Evolutionary conservation across 257 asterid genomes (phyloP), one percentile per base, ranked within the genome.

Genomic region (Mentha longifolia): DNA sequence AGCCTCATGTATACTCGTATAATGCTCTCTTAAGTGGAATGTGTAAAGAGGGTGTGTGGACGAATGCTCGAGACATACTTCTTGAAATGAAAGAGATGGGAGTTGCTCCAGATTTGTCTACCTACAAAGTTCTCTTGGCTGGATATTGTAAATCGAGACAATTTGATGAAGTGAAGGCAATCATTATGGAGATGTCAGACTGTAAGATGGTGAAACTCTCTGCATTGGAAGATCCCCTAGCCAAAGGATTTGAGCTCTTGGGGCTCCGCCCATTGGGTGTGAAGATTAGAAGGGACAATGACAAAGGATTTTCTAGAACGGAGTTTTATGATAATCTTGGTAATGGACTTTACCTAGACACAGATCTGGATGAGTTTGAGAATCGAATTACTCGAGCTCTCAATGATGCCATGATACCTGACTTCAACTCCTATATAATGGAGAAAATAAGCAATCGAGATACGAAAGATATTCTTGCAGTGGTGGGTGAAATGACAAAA

Each of bases 301-400:
- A 84, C 61, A 78, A 71, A 72, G 83, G 80, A 43, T 80, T 74
- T 54, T 83, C 73, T 9, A 88, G 77, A 74, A 77, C 96, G 0
- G 92, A 92, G 70, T 95, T 92, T 83, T 94, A 69, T 19, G 98
- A 95, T 82, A 74, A 78, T 73, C 95, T 95, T 51, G 99, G 99
- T 22, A 95, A 95, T 82, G 99, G 99, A 45, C 89, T 95, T 60
- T 95, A 86, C 79, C 75, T 92, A 71, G 97, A 95, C 58, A 83
- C 98, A 4, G 84, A 95, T 80, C 28, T 89, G 49, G 86, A 89
- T 22, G 80, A 72, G 76, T 92, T 79, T 51, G 95, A 92, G 80
- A 77, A 77, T 68, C 67, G 39, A 65, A 71, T 89, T 67, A 28
- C 61, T 42, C 74, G 55, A 78, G 86, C 88, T 81, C 95, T 95